Evolutionary conservation across 441 rosid species (phyloP).

Genomic region (Theobroma grandiflorum): DNA sequence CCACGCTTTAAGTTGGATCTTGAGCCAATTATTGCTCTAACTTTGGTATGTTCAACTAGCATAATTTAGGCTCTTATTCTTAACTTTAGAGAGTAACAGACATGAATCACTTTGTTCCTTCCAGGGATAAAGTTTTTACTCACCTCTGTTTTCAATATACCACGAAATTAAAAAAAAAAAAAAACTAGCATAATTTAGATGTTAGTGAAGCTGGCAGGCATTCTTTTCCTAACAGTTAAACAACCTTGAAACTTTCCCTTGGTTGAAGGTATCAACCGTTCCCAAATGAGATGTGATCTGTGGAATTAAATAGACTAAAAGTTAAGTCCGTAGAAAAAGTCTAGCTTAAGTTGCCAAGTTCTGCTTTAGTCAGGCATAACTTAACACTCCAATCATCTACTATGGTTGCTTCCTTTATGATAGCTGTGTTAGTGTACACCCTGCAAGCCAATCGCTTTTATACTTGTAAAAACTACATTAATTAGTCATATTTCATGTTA

Average conservation of each 20-base stretch:
- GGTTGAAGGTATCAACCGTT: neutral
- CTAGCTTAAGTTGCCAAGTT: neutral
- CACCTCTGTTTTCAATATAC: no score
- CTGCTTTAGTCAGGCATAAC: neutral
- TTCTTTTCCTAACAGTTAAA: neutral
- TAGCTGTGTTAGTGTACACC: no score
- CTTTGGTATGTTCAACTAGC: conserved; percentile 2
- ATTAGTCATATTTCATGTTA: no score
- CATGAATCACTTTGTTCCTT: no score
- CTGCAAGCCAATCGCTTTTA: no score
- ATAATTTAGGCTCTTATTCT: neutral
- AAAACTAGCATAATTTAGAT: neutral
- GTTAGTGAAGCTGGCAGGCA: neutral
- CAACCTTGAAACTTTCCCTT: neutral
- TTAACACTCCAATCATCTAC: neutral
- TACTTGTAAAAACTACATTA: no score
- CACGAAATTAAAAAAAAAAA: no score
- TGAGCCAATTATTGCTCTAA: conserved; percentile 1
- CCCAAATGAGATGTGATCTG: neutral
- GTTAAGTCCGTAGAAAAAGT: neutral
- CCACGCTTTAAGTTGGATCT: neutral
- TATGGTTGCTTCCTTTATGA: neutral
- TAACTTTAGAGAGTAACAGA: no score
- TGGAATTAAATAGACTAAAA: neutral
- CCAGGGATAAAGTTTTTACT: no score